Evolutionary conservation across 257 asterid species (phyloP).

Genomic region (Plantago ovata): DNA sequence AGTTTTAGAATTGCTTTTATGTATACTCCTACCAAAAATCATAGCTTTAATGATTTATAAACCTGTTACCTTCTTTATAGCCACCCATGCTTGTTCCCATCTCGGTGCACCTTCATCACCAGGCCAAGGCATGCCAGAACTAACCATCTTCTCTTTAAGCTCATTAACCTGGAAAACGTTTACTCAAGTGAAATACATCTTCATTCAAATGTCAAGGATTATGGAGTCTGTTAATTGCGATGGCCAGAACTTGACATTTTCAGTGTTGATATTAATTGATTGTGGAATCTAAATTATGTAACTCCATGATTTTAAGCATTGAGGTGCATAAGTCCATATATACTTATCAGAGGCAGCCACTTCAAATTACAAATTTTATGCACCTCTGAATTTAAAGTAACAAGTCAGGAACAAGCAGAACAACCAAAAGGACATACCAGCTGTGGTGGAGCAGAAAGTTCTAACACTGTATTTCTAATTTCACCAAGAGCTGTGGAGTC

Average conservation of each 20-base stretch:
- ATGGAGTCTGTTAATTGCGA: background rate
- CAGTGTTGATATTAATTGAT: background rate
- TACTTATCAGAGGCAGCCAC: background rate
- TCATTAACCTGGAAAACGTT: conserved; percentile 64
- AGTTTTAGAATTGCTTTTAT: background rate
- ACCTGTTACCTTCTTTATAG: conserved; percentile 76
- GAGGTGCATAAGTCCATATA: conserved; percentile 8
- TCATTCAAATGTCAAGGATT: conserved; percentile 2
- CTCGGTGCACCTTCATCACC: conserved; percentile 93
- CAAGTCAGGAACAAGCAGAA: conserved; percentile 5
- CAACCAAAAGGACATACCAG: conserved; percentile 56
- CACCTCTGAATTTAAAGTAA: conserved; percentile 9
- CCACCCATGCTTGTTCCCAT: conserved; percentile 99
- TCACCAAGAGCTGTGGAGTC: conserved; percentile 60
- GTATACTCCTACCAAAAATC: background rate
- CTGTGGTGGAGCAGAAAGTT: conserved; percentile 77
- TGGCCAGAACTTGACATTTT: too few species aligned
- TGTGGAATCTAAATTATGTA: background rate
- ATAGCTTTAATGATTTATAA: background rate
- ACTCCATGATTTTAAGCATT: conserved; percentile 1
- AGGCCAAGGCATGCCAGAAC: conserved; percentile 99
- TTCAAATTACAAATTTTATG: conserved; percentile 3
- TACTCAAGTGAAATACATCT: conserved; percentile 19
- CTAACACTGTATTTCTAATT: conserved; percentile 70
- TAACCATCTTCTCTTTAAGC: conserved; percentile 80